Evolutionary conservation across 148 eudicot species (phyloP).

Genomic region (Rhododendron griersonianum): DNA sequence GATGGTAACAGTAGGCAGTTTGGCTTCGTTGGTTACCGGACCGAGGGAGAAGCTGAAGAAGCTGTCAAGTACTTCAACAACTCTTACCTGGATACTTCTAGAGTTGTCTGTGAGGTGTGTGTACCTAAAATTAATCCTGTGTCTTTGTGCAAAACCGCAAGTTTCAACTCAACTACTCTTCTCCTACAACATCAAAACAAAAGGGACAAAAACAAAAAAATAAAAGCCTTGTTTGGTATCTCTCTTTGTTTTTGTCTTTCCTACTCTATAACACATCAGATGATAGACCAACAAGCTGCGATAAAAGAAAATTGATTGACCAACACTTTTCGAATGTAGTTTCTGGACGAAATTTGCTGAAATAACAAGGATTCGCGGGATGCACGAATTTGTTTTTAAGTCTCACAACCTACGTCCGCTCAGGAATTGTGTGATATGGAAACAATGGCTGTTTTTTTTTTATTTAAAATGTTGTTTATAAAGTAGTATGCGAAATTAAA

Average conservation of each 20-base stretch:
- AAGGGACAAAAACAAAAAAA: background rate
- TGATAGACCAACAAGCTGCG: background rate
- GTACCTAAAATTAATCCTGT: background rate
- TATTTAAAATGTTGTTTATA: background rate
- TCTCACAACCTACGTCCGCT: background rate
- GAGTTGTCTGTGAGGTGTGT: conserved; percentile 78
- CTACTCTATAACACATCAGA: background rate
- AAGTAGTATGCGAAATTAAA: background rate
- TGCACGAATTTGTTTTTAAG: background rate
- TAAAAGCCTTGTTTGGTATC: background rate
- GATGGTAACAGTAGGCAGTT: conserved; percentile 52
- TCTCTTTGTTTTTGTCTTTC: background rate
- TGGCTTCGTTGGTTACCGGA: conserved; percentile 84
- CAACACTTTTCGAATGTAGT: background rate
- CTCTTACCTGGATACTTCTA: conserved; percentile 62
- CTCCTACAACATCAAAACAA: background rate
- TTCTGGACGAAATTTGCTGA: background rate
- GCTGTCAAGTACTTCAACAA: conserved; percentile 77
- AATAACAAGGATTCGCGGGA: background rate
- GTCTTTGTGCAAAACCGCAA: background rate
- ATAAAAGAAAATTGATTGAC: background rate
- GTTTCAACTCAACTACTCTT: background rate
- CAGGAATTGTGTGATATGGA: background rate
- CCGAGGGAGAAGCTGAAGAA: conserved; percentile 68
- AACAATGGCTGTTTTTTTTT: background rate